Percentiles rank a stretch among this genome's conserved stretches.
Evolutionary conservation across 2,329 filamentous ascomycete species (phyloP).

Genomic region (Talaromyces amestolkiae): DNA sequence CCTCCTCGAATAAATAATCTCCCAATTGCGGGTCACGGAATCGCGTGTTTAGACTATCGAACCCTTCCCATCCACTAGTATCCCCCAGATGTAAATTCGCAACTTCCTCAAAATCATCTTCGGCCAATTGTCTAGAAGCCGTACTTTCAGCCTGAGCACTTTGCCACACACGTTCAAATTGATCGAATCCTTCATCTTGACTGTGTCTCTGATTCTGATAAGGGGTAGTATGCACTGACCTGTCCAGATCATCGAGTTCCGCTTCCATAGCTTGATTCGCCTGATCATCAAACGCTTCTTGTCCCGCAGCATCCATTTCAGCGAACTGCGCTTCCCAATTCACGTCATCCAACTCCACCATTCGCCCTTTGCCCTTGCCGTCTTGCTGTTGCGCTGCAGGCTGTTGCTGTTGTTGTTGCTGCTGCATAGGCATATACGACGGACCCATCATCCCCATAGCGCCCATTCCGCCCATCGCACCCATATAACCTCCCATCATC

Average conservation of each 20-base stretch:
- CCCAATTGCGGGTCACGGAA: constrained; percentile 76
- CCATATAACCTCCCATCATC: constrained; percentile 46
- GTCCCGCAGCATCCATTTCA: constrained; percentile 66
- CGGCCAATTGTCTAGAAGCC: constrained; percentile 57
- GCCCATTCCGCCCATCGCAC: constrained; percentile 42
- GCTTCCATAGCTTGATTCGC: constrained; percentile 75
- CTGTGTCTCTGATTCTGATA: neutral
- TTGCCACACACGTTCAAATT: constrained; percentile 77
- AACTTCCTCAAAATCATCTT: constrained; percentile 55
- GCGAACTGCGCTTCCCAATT: constrained; percentile 98
- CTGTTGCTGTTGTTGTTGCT: constrained; percentile 36
- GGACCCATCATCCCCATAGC: constrained; percentile 49
- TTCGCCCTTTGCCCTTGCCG: constrained; percentile 70
- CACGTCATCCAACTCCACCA: constrained; percentile 89
- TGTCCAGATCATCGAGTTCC: constrained; percentile 86
- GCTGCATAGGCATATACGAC: constrained; percentile 43
- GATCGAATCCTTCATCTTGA: constrained; percentile 62
- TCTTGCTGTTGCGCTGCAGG: constrained; percentile 54
- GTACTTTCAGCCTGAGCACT: constrained; percentile 46
- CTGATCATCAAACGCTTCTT: constrained; percentile 56
- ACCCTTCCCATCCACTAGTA: constrained; percentile 74
- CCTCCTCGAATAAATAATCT: constrained; percentile 90
- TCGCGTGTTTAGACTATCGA: constrained; percentile 67
- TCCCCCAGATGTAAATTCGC: constrained; percentile 62
- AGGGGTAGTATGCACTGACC: constrained; percentile 58